Evolutionary conservation across 2,329 filamentous ascomycete species (phyloP).

Genomic region (Trichoderma oligosporum): DNA sequence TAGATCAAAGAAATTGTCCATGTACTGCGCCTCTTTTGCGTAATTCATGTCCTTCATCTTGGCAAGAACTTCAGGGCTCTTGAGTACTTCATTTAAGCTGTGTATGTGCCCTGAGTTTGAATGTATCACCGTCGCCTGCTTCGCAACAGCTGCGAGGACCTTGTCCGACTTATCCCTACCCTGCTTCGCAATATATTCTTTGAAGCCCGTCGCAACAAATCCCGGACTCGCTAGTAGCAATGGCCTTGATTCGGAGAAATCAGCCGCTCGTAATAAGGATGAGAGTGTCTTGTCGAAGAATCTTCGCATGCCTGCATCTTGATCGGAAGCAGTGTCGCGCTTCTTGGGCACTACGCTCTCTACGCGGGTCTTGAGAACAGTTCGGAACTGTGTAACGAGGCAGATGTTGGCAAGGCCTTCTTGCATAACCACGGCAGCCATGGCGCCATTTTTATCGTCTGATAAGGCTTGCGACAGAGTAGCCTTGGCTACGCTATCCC

Average conservation of each 20-base stretch:
- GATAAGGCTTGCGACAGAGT: constrained; percentile 76
- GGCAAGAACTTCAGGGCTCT: constrained; percentile 70
- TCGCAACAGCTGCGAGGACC: constrained; percentile 57
- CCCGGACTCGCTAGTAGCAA: constrained; percentile 85
- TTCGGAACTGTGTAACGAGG: constrained; percentile 75
- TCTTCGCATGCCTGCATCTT: constrained; percentile 63
- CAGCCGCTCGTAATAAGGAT: constrained; percentile 72
- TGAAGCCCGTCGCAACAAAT: constrained; percentile 78
- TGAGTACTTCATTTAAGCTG: constrained; percentile 80
- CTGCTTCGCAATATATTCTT: constrained; percentile 65
- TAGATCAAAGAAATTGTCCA: constrained; percentile 78
- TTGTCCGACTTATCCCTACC: constrained; percentile 61
- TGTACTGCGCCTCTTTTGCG: constrained; percentile 72
- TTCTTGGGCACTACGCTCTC: constrained; percentile 67
- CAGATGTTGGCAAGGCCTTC: constrained; percentile 82
- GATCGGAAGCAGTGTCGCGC: constrained; percentile 59
- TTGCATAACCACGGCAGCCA: constrained; percentile 91
- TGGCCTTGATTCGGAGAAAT: constrained; percentile 66
- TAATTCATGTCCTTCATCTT: constrained; percentile 86
- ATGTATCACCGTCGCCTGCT: constrained; percentile 71
- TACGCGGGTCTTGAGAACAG: constrained; percentile 61
- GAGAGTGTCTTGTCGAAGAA: constrained; percentile 78
- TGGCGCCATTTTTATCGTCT: constrained; percentile 72
- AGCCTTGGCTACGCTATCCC: constrained; percentile 84
- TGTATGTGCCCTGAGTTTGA: constrained; percentile 82